A percentile compares a stretch with the other conserved stretches of the same genome.
phyloP scores from a whole-genome alignment of 805 yeast genomes.

The Priceomyces melissophilus region DNA sequence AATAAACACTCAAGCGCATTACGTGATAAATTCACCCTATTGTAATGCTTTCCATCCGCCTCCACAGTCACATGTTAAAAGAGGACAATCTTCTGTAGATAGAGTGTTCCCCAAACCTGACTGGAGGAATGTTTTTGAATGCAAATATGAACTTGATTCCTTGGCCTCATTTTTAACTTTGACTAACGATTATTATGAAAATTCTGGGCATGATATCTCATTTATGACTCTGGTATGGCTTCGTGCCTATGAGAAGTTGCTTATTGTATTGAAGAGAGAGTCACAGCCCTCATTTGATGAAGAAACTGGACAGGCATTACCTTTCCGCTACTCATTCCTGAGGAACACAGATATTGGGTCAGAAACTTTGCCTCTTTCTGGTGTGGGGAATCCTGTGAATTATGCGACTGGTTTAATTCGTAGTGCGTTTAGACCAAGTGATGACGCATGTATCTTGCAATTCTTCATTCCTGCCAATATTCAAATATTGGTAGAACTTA shows the following conservation, averaged over 20 bases:
- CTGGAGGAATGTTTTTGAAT: constrained; percentile 74
- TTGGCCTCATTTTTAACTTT: constrained; percentile 77
- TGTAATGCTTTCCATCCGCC: constrained; percentile 95
- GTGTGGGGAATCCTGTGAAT: constrained; percentile 82
- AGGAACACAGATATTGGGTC: constrained; percentile 72
- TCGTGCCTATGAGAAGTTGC: constrained; percentile 49
- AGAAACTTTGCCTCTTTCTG: constrained; percentile 75
- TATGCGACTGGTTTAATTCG: constrained; percentile 67
- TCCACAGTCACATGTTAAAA: constrained; percentile 42
- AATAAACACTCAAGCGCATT: constrained; percentile 71
- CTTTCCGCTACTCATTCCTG: constrained; percentile 63
- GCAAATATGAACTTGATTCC: constrained; percentile 87
- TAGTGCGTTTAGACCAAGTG: constrained; percentile 85
- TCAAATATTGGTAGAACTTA: constrained; percentile 63
- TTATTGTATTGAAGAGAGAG: constrained; percentile 57
- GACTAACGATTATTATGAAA: constrained; percentile 63
- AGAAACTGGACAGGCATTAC: constrained; percentile 44
- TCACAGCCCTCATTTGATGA: constrained; percentile 57
- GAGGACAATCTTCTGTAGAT: constrained; percentile 56
- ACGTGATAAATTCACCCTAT: constrained; percentile 62
- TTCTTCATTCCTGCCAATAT: constrained; percentile 85
- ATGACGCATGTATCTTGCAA: constrained; percentile 79
- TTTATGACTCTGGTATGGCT: constrained; percentile 54
- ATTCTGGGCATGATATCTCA: constrained; percentile 46
- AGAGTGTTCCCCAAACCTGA: constrained; percentile 66